Conservation (phyloP, 1,284 basidiomycete genomes). For the Microbotryomycetes sp. region DNA sequence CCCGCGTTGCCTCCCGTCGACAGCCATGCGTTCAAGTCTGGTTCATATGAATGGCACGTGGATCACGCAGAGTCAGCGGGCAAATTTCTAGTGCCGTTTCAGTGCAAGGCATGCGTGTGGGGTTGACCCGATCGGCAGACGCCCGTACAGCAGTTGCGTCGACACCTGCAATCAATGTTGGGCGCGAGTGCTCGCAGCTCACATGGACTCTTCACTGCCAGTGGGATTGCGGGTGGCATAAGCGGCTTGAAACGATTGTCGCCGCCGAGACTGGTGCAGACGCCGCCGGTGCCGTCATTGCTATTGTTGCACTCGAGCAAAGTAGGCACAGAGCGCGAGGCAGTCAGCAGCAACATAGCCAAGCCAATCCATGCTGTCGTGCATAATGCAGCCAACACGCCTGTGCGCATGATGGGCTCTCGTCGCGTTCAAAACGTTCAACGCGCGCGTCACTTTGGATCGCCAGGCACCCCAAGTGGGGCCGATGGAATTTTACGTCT, state of each 20-base stretch:
- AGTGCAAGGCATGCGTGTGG: too few species aligned
- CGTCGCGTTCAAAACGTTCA: background rate
- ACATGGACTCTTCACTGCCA: constrained; percentile 34
- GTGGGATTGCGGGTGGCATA: constrained; percentile 33
- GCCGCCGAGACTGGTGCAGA: background rate
- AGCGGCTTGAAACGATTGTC: constrained; percentile 18
- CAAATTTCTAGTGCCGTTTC: too few species aligned
- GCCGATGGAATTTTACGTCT: too few species aligned
- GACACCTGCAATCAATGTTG: too few species aligned
- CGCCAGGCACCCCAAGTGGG: too few species aligned
- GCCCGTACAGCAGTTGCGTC: too few species aligned
- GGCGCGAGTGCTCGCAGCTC: too few species aligned
- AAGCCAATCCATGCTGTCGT: background rate
- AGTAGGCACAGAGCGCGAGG: background rate
- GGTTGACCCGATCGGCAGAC: too few species aligned
- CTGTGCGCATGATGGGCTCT: background rate
- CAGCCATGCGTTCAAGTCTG: constrained; percentile 32
- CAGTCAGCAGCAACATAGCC: background rate
- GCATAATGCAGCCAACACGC: background rate
- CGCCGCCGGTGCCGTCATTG: background rate
- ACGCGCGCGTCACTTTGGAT: too few species aligned
- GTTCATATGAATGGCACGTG: background rate
- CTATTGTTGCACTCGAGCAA: background rate
- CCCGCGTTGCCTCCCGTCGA: constrained; percentile 23
- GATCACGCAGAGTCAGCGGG: too few species aligned